phyloP scores from a whole-genome alignment of 768 basidiomycete genomes.

The Pisolithus microcarpus region DNA sequence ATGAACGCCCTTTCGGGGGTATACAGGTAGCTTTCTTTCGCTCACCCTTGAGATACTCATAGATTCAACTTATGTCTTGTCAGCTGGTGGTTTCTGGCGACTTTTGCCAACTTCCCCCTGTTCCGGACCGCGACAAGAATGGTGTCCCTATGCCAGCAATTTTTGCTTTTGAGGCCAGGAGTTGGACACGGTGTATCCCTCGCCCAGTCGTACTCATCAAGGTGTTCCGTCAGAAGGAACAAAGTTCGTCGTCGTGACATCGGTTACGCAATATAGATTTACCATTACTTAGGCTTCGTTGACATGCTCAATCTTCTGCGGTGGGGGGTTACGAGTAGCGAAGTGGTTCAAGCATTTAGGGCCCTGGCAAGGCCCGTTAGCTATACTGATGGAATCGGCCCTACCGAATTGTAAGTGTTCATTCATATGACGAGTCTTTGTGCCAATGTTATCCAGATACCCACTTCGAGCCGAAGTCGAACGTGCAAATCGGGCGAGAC shows the following conservation, averaged over 20 bases:
- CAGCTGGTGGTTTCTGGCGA: slow-evolving; percentile 83
- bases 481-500: slow-evolving; percentile 49
- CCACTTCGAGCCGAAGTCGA: slow-evolving; percentile 70
- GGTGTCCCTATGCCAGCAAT: slow-evolving; percentile 40
- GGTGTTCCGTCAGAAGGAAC: slow-evolving; percentile 86
- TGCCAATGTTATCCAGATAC: slow-evolving; percentile 38
- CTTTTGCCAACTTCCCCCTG: slow-evolving; percentile 88
- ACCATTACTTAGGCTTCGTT: slow-evolving; percentile 47
- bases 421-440: background rate
- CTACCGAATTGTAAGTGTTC: slow-evolving; percentile 65
- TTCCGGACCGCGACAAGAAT: slow-evolving; percentile 44
- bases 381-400: slow-evolving; percentile 69
- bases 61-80: background rate
- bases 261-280: background rate
- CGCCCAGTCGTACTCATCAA: slow-evolving; percentile 49
- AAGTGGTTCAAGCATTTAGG: slow-evolving; percentile 43
- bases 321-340: slow-evolving; percentile 51
- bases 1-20: slow-evolving; percentile 66
- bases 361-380: slow-evolving; percentile 46
- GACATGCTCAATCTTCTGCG: slow-evolving; percentile 87
- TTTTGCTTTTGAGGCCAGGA: slow-evolving; percentile 76
- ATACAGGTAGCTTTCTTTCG: slow-evolving; percentile 54
- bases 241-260: slow-evolving; percentile 35
- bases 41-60: background rate
- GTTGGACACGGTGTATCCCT: slow-evolving; percentile 65